These are phyloP conservation scores for Knoxia roxburghii DNA, from an alignment of 257 asterid genomes.

Conservation along the genomic window DNA sequence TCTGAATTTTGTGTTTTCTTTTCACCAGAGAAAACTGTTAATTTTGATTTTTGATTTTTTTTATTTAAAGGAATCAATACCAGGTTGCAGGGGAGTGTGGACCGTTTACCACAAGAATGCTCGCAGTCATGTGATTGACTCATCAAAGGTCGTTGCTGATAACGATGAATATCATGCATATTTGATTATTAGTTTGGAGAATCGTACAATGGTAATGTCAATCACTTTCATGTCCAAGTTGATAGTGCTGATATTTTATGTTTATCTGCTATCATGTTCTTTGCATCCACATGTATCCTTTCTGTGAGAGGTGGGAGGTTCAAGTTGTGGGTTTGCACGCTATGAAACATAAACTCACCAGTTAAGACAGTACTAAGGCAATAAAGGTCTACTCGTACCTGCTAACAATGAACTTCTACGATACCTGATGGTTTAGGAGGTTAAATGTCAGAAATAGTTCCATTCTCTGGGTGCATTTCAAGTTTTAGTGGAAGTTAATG, in stretches of 20 bases:
- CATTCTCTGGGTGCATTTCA: background rate
- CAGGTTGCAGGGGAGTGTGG: constrained; percentile 98
- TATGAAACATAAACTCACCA: background rate
- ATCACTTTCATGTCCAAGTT: background rate
- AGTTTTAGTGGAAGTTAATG: background rate
- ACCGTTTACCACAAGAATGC: constrained; percentile 90
- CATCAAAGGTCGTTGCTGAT: constrained; percentile 63
- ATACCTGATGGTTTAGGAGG: background rate
- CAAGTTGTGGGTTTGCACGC: background rate
- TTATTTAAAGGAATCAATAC: constrained; percentile 68
- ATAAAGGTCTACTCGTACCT: background rate
- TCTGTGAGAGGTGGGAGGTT: background rate
- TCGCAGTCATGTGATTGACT: constrained; percentile 49
- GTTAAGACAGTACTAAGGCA: background rate
- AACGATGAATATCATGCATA: constrained; percentile 98
- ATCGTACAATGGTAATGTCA: constrained; percentile 79
- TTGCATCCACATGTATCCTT: too few relatives aligned
- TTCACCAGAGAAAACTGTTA: background rate
- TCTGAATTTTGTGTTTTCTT: background rate
- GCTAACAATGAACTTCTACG: background rate
- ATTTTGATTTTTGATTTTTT: constrained; percentile 10
- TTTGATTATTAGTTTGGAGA: constrained; percentile 89
- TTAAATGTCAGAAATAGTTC: background rate
- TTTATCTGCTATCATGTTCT: constrained; percentile 6
- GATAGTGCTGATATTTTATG: background rate